These are phyloP conservation scores for Oryza officinalis DNA, from an alignment of 176 grass and related monocot genomes.

Conservation along the genomic window DNA sequence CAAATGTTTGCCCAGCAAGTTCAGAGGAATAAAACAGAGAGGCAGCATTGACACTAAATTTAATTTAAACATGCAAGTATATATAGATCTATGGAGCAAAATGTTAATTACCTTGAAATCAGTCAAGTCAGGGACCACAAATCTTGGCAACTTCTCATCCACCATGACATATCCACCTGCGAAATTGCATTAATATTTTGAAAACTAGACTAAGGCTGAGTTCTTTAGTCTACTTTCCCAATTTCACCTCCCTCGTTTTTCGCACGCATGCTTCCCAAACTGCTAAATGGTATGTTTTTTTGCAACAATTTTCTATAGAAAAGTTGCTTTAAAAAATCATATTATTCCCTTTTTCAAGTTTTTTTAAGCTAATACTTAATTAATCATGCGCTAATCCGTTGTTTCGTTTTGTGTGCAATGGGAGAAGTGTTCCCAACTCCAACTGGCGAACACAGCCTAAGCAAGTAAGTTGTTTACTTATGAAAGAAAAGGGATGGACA, in stretches of 20 bases:
- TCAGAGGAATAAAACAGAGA: background rate
- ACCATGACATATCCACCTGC: conserved; percentile 94
- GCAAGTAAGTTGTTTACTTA: background rate
- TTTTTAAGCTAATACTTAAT: too few species aligned
- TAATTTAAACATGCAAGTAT: background rate
- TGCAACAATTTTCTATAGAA: too few species aligned
- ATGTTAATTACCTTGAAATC: conserved; percentile 75
- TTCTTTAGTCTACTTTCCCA: too few species aligned
- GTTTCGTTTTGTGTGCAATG: too few species aligned
- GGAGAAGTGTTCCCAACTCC: too few species aligned
- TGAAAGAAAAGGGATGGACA: background rate
- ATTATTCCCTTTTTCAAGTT: too few species aligned
- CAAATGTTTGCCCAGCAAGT: background rate
- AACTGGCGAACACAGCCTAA: too few species aligned
- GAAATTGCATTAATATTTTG: conserved; percentile 14
- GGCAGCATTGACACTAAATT: background rate
- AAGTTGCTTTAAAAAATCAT: too few species aligned
- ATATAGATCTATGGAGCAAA: background rate
- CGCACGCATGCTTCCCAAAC: too few species aligned
- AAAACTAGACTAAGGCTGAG: conserved; percentile 22
- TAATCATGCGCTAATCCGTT: too few species aligned
- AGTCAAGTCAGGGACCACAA: conserved; percentile 82
- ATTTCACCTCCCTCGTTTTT: too few species aligned
- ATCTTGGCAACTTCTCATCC: conserved; percentile 85
- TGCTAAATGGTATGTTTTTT: too few species aligned